Conservation (phyloP, 1,284 basidiomycete species). For the Melampsora occidentalis region DNA sequence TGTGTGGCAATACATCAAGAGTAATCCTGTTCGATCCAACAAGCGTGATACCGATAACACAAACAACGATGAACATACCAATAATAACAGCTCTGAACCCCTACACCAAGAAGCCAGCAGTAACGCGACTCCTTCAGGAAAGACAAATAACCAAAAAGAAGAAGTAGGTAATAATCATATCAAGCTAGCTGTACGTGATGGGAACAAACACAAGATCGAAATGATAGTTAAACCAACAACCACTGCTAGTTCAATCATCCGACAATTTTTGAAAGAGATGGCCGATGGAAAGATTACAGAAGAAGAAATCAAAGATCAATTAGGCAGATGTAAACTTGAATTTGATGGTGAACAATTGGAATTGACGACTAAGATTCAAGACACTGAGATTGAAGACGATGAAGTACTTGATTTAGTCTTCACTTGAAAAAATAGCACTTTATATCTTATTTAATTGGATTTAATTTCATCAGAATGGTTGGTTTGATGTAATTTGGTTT, state of each 20-base stretch:
- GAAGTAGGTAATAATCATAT: not conserved
- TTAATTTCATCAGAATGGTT: too few species aligned
- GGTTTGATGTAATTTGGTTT: too few species aligned
- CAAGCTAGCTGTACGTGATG: constrained; percentile 17
- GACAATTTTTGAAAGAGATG: constrained; percentile 19
- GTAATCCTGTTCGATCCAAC: not conserved
- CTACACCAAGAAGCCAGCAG: not conserved
- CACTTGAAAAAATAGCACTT: not conserved
- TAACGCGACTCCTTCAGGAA: not conserved
- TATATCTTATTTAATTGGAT: too few species aligned
- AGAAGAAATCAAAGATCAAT: not conserved
- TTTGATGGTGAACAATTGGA: constrained; percentile 28
- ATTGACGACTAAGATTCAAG: constrained; percentile 3
- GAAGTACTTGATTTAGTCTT: constrained; percentile 30
- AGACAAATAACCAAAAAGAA: not conserved
- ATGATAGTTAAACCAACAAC: constrained; percentile 7
- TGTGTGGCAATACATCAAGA: constrained; percentile 23
- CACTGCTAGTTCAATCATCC: constrained; percentile 2
- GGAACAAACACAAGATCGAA: constrained; percentile 5
- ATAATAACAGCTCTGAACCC: too few species aligned
- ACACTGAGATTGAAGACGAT: constrained; percentile 19
- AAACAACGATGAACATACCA: not conserved
- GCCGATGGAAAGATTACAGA: not conserved
- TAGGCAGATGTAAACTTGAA: not conserved
- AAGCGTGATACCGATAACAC: not conserved